Evolutionary conservation across 148 eudicot species (phyloP), one percentile per base, ranked within the genome.

Genomic region (Agrostemma githago): DNA sequence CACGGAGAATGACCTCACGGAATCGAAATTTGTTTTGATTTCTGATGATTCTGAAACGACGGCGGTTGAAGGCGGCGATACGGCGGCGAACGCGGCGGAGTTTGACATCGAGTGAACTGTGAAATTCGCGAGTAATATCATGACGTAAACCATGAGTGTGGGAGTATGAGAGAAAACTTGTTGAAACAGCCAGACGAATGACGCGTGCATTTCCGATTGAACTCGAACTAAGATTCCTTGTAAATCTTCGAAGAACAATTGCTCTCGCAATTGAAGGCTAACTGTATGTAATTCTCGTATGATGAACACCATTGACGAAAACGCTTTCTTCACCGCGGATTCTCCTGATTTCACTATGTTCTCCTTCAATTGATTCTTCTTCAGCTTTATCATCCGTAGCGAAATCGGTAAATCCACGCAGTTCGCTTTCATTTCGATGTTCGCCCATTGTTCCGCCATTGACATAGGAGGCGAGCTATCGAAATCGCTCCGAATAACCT

Each of bases 141-240:
- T 93, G 62, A 93, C 83, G 62, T 81, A 86, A 44, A 93, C 87
- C 98, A 93, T 93, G 0, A 93, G 74, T 19, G 91, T 85, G 0
- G 98, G 98, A 0, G 98, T 93, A 7, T 86, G 92, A 0, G 95
- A 88, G 72, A 91, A 93, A 0, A 93, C 91, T 77, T 88, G 96
- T 68, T 93, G 92, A 56, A 93, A 93, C 38, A 93, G 77, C 98
- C 98, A 93, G 4, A 91, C 95, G 51, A 93, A 93, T 1, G 97
- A 93, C 2, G 92, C 90, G 71, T 91, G 84, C 85, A 91, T 88
- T 68, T 93, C 98, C 42, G 66, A 40, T 63, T 91, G 92, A 15
- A 91, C 98, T n/a, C 87, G 83, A 0, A 62, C 79, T 4, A 91
- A 44, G 70, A 91, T 82, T 17, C 87, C 98, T 26, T 88, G 89